Evolutionary conservation across 331 rosid genomes (phyloP).

Genomic region (Malus hybrid): DNA sequence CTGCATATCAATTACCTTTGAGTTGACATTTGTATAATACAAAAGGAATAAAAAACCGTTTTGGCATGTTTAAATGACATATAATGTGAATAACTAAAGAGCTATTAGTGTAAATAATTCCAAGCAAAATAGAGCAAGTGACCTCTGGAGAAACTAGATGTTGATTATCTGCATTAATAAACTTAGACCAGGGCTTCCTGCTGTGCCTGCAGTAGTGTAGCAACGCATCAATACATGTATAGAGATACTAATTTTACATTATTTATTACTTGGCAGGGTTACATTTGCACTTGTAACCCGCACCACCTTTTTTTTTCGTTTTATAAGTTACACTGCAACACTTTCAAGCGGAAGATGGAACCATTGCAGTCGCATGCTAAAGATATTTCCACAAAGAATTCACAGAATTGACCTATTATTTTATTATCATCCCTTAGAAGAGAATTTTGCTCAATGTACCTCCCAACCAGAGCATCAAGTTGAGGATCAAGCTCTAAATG

Average conservation of each 20-base stretch:
- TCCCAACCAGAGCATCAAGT: slow-evolving; percentile 85
- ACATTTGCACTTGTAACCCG: neutral
- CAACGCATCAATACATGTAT: neutral
- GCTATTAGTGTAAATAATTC: neutral
- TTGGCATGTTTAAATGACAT: too few relatives aligned
- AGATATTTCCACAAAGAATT: neutral
- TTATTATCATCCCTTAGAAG: too few relatives aligned
- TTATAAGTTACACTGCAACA: neutral
- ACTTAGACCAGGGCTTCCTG: slow-evolving; percentile 95
- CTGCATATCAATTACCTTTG: slow-evolving; percentile 33
- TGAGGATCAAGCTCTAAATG: slow-evolving; percentile 84
- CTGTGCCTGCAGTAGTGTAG: slow-evolving; percentile 65
- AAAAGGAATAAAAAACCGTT: too few relatives aligned
- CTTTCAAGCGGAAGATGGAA: slow-evolving; percentile 5
- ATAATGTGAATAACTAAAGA: neutral
- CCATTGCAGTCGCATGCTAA: slow-evolving; percentile 2
- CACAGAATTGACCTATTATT: neutral
- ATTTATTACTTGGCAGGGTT: neutral
- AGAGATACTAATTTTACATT: neutral
- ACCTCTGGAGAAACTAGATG: slow-evolving; percentile 97
- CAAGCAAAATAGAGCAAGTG: neutral
- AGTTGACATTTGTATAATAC: too few relatives aligned
- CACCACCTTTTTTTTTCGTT: neutral
- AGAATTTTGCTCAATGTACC: slow-evolving; percentile 30
- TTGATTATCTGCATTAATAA: slow-evolving; percentile 89